Evolutionary conservation across 2,329 filamentous ascomycete genomes (phyloP).

Genomic region (Penicillium sp.): DNA sequence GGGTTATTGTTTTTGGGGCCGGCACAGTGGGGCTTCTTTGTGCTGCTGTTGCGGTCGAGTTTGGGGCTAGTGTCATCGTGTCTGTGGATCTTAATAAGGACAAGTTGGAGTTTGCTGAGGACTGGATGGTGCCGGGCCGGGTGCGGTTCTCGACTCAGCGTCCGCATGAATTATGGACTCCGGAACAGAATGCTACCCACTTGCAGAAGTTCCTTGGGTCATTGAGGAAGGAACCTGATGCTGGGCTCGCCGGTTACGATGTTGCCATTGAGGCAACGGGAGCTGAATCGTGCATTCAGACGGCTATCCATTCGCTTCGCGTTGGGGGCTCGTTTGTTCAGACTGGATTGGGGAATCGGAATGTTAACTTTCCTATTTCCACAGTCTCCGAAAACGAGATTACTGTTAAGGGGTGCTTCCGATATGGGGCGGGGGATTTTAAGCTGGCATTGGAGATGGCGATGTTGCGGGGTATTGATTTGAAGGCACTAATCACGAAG

Average conservation of each 20-base stretch:
- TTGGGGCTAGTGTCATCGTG: no score
- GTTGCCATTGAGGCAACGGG: conserved; percentile 46
- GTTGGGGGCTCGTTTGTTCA: conserved; percentile 34
- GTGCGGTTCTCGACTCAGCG: conserved; percentile 11
- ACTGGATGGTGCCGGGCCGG: neutral
- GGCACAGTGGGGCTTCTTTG: no score
- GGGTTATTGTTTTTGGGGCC: no score
- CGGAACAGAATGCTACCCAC: conserved; percentile 24
- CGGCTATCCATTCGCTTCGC: conserved; percentile 40
- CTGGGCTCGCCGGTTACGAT: conserved; percentile 39
- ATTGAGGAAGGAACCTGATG: neutral
- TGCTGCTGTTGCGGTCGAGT: no score
- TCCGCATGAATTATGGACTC: conserved; percentile 3
- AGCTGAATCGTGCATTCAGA: conserved; percentile 44
- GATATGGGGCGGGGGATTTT: conserved; percentile 35
- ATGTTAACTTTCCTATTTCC: conserved; percentile 36
- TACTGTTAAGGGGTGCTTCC: conserved; percentile 33
- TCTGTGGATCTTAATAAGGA: no score
- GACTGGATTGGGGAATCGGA: conserved; percentile 38
- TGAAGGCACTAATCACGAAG: conserved; percentile 34
- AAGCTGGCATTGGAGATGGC: conserved; percentile 33
- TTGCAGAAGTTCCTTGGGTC: conserved; percentile 20
- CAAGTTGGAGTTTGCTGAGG: no score
- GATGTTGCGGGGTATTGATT: conserved; percentile 22
- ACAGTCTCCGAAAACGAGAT: conserved; percentile 36